Evolutionary conservation across 2,329 filamentous ascomycete genomes (phyloP), one percentile per base, ranked within the genome.

Genomic region (Sporothrix dimorphospora): DNA sequence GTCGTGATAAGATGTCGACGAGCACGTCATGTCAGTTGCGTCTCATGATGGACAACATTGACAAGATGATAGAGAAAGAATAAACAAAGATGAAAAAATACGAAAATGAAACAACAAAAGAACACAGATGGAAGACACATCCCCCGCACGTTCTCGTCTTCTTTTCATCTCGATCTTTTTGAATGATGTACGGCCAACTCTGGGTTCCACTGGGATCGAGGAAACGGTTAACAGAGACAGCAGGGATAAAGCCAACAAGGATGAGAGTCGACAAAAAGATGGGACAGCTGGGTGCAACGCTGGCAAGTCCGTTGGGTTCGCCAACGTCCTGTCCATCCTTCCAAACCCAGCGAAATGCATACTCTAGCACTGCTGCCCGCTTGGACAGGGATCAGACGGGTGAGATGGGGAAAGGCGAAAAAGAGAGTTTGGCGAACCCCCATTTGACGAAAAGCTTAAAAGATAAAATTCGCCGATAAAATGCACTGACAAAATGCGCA

Each of bases 341-440:
- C n/a, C n/a, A n/a, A n/a, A n/a, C n/a, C n/a, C n/a, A n/a, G n/a
- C n/a, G n/a, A n/a, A n/a, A n/a, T n/a, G n/a, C n/a, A n/a, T n/a
- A n/a, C n/a, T n/a, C n/a, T n/a, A n/a, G n/a, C n/a, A n/a, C n/a
- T n/a, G 12, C 12, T 45, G 59, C 38, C 59, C n/a, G 59, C 59
- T 65, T n/a, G 59, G 59, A 61, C 55, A 61, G 55, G 40, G 55
- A 61, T 61, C 55, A 61, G 55, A 61, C 55, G 55, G 53, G 53
- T 19, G 21, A 24, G 21, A 53, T 4, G 21, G n/a, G 49, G 30
- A 16, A 4, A 4, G 16, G 11, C 1, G 19, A 9, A 8, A 65
- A n/a, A 21, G 24, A 61, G 21, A 59, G 55, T 61, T 40, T 65
- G 21, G 21, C 38, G 59, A 65, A 65, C 40, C 59, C 16, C 59